A percentile compares a stretch with the other conserved stretches of the same genome.
Evolutionary conservation across 768 basidiomycete genomes (phyloP).

Genomic region (Heimioporus sp.): DNA sequence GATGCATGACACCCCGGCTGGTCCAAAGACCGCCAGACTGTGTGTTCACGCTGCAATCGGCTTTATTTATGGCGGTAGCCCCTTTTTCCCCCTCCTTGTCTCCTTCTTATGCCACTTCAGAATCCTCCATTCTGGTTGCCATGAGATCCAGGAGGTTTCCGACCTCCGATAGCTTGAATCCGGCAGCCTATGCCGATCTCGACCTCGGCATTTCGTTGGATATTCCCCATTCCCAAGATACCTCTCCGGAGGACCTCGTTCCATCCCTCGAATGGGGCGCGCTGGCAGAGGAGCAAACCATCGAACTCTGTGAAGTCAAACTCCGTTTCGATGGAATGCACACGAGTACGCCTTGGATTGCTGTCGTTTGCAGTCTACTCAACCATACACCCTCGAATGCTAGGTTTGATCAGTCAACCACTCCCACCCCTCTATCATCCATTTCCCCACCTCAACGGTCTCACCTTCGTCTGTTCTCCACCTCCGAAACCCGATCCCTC

Average conservation of each 20-base stretch:
- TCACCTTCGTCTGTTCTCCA: conserved; percentile 47
- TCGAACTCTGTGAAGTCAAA: conserved; percentile 62
- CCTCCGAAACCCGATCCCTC: conserved; percentile 26
- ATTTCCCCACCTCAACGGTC: conserved; percentile 36
- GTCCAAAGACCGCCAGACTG: conserved; percentile 40
- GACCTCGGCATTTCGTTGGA: conserved; percentile 37
- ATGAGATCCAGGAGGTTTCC: conserved; percentile 58
- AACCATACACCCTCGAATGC: conserved; percentile 1
- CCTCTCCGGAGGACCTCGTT: conserved; percentile 21
- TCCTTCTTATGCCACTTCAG: conserved; percentile 31
- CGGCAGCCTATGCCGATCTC: conserved; percentile 36
- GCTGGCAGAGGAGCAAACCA: conserved; percentile 56
- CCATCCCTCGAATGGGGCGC: conserved; percentile 44
- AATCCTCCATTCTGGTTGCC: conserved; percentile 58
- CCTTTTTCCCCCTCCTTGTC: background rate
- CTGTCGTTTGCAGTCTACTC: background rate
- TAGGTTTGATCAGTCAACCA: conserved; percentile 44
- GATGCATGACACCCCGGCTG: conserved; percentile 27
- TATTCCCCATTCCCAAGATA: conserved; percentile 12
- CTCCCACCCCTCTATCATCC: conserved; percentile 44
- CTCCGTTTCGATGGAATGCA: conserved; percentile 44
- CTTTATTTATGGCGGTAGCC: conserved; percentile 54
- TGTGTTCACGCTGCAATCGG: conserved; percentile 63
- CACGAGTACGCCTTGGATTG: conserved; percentile 38
- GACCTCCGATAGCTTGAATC: conserved; percentile 26